These are phyloP conservation scores for Chloranthus sessilifolius DNA, from an alignment of 164 flowering plant genomes.

Conservation along the genomic window DNA sequence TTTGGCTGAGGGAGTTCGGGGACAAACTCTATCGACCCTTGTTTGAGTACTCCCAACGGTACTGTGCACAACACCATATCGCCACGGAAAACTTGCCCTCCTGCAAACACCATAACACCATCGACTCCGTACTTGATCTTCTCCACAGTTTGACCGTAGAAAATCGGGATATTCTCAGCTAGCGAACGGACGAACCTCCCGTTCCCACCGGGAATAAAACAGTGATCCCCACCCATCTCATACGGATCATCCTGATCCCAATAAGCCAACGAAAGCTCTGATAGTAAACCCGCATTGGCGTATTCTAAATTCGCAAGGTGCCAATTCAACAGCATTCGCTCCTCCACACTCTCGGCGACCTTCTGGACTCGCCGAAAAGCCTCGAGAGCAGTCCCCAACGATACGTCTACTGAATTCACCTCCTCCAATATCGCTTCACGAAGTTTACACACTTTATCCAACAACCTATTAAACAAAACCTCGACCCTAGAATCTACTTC, in stretches of 20 bases:
- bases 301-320: slow-evolving; percentile 95
- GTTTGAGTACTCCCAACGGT: slow-evolving; percentile 94
- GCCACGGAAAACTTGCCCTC: slow-evolving; percentile 69
- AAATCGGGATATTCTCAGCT: slow-evolving; percentile 72
- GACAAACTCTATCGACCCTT: slow-evolving; percentile 59
- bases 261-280: slow-evolving; percentile 82
- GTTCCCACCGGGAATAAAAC: slow-evolving; percentile 97
- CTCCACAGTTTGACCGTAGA: slow-evolving; percentile 58
- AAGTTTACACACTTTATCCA: slow-evolving; percentile 92
- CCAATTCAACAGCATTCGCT: slow-evolving; percentile 89
- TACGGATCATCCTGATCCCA: slow-evolving; percentile 99
- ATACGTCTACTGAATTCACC: slow-evolving; percentile 67
- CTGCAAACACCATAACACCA: slow-evolving; percentile 74
- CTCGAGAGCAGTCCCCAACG: slow-evolving; percentile 80
- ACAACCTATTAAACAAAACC: slow-evolving; percentile 62
- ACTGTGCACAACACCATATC: slow-evolving; percentile 93
- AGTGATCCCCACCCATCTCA: slow-evolving; percentile 99
- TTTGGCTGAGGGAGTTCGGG: slow-evolving; percentile 87
- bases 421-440: slow-evolving; percentile 85
- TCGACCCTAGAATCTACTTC: slow-evolving; percentile 81
- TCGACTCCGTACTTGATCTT: slow-evolving; percentile 70
- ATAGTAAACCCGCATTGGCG: slow-evolving; percentile 82
- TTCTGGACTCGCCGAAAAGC: slow-evolving; percentile 62
- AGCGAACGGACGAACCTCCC: slow-evolving; percentile 76
- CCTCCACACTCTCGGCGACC: slow-evolving; percentile 67